Evolutionary conservation across 2,329 filamentous ascomycete species (phyloP).

Genomic region (Aspergillus transmontanensis): DNA sequence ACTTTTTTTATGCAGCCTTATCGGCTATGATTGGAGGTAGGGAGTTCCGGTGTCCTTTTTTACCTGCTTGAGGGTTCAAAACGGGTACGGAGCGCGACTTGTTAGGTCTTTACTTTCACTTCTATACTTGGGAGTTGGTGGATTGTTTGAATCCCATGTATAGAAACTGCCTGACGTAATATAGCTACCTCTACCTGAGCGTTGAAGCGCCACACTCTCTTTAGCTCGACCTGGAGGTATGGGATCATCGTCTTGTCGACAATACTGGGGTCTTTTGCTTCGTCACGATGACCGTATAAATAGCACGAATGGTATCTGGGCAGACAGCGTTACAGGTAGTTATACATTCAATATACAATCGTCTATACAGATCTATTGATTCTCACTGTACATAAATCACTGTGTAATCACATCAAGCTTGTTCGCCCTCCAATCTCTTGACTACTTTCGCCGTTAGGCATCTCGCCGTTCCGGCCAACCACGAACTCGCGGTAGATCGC

Average conservation of each 20-base stretch:
- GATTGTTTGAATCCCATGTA: neutral
- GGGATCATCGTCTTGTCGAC: neutral
- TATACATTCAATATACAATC: neutral
- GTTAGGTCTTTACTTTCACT: neutral
- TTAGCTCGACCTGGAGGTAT: neutral
- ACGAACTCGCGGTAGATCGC: conserved; percentile 93
- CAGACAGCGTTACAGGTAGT: neutral
- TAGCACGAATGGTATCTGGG: neutral
- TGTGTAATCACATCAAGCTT: conserved; percentile 76
- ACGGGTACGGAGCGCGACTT: no score
- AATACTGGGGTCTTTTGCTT: neutral
- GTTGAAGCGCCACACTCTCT: no score
- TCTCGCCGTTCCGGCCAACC: conserved; percentile 87
- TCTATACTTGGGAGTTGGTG: neutral
- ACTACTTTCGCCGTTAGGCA: conserved; percentile 88
- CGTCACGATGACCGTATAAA: neutral
- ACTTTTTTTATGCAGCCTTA: neutral
- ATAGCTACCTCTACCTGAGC: no score
- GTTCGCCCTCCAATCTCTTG: conserved; percentile 90
- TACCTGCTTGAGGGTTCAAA: neutral
- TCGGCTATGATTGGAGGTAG: neutral
- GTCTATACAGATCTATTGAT: conserved; percentile 12
- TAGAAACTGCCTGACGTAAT: no score
- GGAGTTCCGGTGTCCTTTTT: neutral
- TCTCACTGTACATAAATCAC: conserved; percentile 7